These are phyloP conservation scores for Triticum monococcum DNA, from an alignment of 176 grass and related monocot genomes.

Conservation along the genomic window DNA sequence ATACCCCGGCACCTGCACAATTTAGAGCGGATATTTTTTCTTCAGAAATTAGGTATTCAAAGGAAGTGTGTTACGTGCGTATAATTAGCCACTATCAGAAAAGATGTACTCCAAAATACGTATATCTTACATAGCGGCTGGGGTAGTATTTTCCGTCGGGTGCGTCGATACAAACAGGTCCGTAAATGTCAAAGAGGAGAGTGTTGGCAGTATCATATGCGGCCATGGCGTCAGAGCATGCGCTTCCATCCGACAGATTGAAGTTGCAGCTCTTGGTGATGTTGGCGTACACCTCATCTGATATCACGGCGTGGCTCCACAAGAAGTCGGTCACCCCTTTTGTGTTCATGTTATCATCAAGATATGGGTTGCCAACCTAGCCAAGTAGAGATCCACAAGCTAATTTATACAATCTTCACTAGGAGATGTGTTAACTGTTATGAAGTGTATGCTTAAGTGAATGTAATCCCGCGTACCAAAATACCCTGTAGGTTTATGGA, in stretches of 20 bases:
- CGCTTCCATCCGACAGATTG: background rate
- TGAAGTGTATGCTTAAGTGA: background rate
- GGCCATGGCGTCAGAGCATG: conserved; percentile 11
- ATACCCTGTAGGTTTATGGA: conserved; percentile 26
- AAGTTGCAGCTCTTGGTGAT: conserved; percentile 44
- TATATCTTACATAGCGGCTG: conserved; percentile 8
- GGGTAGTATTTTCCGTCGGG: background rate
- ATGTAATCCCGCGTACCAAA: background rate
- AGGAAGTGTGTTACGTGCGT: background rate
- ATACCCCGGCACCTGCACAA: conserved; percentile 13
- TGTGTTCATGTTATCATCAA: conserved; percentile 22
- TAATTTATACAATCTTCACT: background rate
- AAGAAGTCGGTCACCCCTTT: conserved; percentile 22
- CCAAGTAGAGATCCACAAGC: background rate
- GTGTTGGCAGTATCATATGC: background rate
- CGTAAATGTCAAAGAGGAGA: conserved; percentile 38
- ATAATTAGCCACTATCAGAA: background rate
- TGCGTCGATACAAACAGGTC: conserved; percentile 9
- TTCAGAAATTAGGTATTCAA: background rate
- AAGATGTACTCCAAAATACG: background rate
- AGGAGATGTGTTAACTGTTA: background rate
- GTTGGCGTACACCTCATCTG: conserved; percentile 18
- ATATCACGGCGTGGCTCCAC: conserved; percentile 46
- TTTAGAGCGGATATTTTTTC: background rate
- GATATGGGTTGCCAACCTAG: conserved; percentile 34